Evolutionary conservation across 495 filamentous ascomycete species (phyloP).

Genomic region (Lepidopterella palustris): DNA sequence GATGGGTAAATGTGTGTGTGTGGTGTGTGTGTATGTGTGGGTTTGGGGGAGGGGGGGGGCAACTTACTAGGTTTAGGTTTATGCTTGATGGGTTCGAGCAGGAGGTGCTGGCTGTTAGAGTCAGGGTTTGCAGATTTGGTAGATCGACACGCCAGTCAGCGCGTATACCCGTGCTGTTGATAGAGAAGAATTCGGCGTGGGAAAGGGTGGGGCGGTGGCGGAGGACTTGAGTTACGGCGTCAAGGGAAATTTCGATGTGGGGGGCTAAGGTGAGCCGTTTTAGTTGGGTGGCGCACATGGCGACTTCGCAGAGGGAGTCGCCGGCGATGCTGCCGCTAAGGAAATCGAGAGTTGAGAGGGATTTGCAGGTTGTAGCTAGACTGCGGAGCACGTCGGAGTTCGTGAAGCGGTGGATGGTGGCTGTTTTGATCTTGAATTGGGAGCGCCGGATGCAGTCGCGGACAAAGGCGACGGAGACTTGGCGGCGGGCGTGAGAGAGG

Average conservation of each 20-base stretch:
- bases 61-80: background rate
- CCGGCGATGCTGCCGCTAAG: constrained; percentile 9
- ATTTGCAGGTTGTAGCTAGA: constrained; percentile 26
- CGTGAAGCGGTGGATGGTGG: constrained; percentile 39
- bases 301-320: constrained; percentile 23
- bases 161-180: background rate
- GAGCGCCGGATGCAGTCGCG: constrained; percentile 39
- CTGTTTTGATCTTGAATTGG: constrained; percentile 36
- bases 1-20: too few species aligned
- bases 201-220: constrained; percentile 40
- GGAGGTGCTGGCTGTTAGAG: background rate
- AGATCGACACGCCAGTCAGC: constrained; percentile 13
- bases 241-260: constrained; percentile 34
- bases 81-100: background rate
- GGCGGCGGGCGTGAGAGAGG: constrained; percentile 40
- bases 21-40: background rate
- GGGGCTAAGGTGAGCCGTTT: constrained; percentile 40
- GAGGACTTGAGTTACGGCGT: constrained; percentile 38
- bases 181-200: constrained; percentile 35
- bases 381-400: constrained; percentile 31
- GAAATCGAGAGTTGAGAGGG: constrained; percentile 21
- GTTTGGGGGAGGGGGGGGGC: background rate
- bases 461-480: constrained; percentile 39
- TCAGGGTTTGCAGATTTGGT: constrained; percentile 10
- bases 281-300: constrained; percentile 31